These are phyloP conservation scores for Cryphonectria radicalis DNA, from an alignment of 2,329 filamentous ascomycete genomes.

Conservation along the genomic window DNA sequence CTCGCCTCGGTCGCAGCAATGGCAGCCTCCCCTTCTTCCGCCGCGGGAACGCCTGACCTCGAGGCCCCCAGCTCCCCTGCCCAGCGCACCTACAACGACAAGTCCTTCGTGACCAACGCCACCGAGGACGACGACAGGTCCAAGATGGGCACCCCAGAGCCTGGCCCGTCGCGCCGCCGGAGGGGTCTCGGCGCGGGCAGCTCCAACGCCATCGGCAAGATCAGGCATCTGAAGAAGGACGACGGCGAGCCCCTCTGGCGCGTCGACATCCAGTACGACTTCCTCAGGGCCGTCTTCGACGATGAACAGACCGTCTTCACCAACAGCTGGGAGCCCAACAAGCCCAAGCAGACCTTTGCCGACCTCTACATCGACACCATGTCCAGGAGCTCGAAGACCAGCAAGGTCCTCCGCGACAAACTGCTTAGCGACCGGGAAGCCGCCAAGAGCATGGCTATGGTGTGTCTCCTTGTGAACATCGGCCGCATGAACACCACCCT, in stretches of 20 bases:
- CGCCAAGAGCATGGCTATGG: conserved; percentile 98
- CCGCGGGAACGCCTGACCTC: conserved; percentile 49
- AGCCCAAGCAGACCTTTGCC: conserved; percentile 77
- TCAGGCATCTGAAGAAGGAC: conserved; percentile 84
- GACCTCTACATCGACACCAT: conserved; percentile 98
- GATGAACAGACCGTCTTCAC: conserved; percentile 79
- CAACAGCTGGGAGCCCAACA: conserved; percentile 76
- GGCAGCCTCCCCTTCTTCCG: conserved; percentile 45
- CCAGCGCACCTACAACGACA: conserved; percentile 41
- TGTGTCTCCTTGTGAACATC: conserved; percentile 95
- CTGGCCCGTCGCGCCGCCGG: conserved; percentile 36
- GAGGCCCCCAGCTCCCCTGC: conserved; percentile 53
- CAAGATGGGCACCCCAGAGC: conserved; percentile 49
- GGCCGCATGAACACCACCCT: conserved; percentile 98
- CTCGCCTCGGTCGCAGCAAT: conserved; percentile 9
- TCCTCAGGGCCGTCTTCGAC: conserved; percentile 79
- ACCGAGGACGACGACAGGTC: conserved; percentile 54
- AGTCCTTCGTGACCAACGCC: conserved; percentile 52
- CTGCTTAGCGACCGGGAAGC: conserved; percentile 88
- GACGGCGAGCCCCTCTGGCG: conserved; percentile 87
- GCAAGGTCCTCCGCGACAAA: conserved; percentile 97
- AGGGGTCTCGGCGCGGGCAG: conserved; percentile 40
- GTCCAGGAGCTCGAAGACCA: conserved; percentile 98
- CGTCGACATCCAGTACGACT: conserved; percentile 87
- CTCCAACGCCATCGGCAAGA: conserved; percentile 61